Evolutionary conservation across 164 flowering plant genomes (phyloP), one percentile per base, ranked within the genome.

Genomic region (Vitis amurensis): DNA sequence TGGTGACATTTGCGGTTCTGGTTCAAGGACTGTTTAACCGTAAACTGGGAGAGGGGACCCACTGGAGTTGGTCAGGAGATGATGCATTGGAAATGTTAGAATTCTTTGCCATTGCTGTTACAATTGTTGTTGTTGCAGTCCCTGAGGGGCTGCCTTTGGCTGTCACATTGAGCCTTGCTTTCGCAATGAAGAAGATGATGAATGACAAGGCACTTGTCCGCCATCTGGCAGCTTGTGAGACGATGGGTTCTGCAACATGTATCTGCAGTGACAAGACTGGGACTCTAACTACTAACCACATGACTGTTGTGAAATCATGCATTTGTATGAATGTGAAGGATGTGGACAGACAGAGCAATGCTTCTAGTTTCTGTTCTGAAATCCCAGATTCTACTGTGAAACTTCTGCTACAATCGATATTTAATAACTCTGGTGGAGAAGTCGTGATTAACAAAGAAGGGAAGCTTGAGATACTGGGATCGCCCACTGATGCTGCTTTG

Each of bases 171-270:
- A 90, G 95, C 69, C 92, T 90, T 60, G 95, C 95, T 6, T 90
- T 90, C 76, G 95, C 95, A 27, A 90, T 90, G 95, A 87, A 88
- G 80, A 87, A 90, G 78, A 90, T 90, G 95, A 90, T 90, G 94
- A 88, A 88, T 63, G 94, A 89, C 52, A 88, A 85, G 70, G 94
- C 94, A 17, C 88, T 89, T 15, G 94, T 89, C 16, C 84, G 94
- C 2, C 85, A 89, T 75, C 64, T 89, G 37, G 94, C 94, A 11
- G 94, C 94, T 61, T 89, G 94, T 75, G 94, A 89, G 78, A 89
- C 94, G 1, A 89, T 90, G 94, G 94, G 94, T 9, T 90, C 95
- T 15, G 87, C 95, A 19, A 88, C 95, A 30, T 83, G 70, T 57
- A 90, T 90, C 30, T 90, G 95, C 63, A 90, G 92, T 79, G 95